Conservation (phyloP, 805 yeast species). For the Kodamaea sagamina region DNA sequence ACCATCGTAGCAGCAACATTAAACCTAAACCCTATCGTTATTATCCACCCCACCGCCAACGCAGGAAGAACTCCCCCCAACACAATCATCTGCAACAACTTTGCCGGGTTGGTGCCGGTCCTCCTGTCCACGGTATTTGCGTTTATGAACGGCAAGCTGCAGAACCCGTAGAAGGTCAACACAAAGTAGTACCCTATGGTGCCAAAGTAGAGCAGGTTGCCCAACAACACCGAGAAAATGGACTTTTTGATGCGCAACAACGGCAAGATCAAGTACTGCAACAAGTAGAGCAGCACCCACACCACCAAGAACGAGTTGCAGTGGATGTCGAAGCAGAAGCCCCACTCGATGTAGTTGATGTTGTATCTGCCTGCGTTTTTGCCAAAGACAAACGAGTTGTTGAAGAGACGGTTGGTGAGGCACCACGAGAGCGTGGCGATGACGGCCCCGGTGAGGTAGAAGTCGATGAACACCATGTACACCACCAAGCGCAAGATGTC, state of each 20-base stretch:
- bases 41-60: constrained; percentile 57
- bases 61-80: constrained; percentile 66
- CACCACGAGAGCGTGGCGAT: constrained; percentile 77
- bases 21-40: constrained; percentile 62
- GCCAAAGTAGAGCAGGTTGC: constrained; percentile 74
- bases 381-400: constrained; percentile 29
- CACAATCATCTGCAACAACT: constrained; percentile 52
- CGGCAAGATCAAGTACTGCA: constrained; percentile 77
- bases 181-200: constrained; percentile 76
- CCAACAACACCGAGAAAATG: constrained; percentile 63
- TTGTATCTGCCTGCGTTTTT: constrained; percentile 24
- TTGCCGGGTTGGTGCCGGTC: constrained; percentile 43
- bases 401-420: constrained; percentile 64
- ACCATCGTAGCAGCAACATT: constrained; percentile 72
- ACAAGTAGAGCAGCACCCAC: constrained; percentile 72
- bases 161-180: constrained; percentile 85
- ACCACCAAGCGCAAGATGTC: constrained; percentile 67
- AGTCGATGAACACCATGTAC: constrained; percentile 85
- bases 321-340: constrained; percentile 91
- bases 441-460: constrained; percentile 65
- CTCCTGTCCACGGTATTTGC: constrained; percentile 10
- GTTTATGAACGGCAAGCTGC: constrained; percentile 40
- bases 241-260: constrained; percentile 64
- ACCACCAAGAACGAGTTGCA: constrained; percentile 84
- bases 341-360: constrained; percentile 72